phyloP scores from a whole-genome alignment of 2,329 filamentous ascomycete species.

The Stagonosporopsis chrysanthemi region DNA sequence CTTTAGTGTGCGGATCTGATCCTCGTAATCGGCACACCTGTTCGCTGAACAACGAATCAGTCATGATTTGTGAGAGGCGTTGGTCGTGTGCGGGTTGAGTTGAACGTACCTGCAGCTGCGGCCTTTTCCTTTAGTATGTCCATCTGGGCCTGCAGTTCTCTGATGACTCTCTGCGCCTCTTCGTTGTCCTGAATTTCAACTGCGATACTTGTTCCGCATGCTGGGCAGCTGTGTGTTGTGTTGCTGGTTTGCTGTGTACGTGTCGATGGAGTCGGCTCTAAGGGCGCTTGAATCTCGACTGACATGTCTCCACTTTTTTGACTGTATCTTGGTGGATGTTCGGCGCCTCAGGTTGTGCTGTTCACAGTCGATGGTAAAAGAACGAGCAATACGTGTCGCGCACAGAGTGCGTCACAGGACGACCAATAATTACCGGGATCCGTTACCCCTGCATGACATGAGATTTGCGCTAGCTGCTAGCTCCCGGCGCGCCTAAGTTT shows the following conservation, averaged over 20 bases:
- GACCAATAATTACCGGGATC: conserved; percentile 6
- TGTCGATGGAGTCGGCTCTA: conserved; percentile 10
- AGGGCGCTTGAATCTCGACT: conserved; percentile 6
- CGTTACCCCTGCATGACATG: conserved; percentile 1
- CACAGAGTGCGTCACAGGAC: conserved; percentile 1
- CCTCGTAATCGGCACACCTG: conserved; percentile 78
- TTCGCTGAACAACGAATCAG: conserved; percentile 51
- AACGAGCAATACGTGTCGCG: conserved; percentile 4
- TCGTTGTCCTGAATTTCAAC: conserved; percentile 24
- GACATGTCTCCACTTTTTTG: conserved; percentile 12
- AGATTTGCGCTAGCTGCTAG: background rate
- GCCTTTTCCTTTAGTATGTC: conserved; percentile 74
- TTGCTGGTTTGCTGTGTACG: background rate
- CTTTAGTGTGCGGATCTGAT: conserved; percentile 69
- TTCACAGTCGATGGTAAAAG: background rate
- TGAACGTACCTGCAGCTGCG: conserved; percentile 62
- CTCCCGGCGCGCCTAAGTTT: background rate
- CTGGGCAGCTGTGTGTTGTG: conserved; percentile 39
- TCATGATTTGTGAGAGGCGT: background rate
- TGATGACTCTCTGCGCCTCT: conserved; percentile 36
- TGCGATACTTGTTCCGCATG: conserved; percentile 38
- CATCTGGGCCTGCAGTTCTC: conserved; percentile 74
- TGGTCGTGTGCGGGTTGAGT: background rate
- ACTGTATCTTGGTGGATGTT: background rate
- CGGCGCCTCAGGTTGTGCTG: conserved; percentile 1